Conservation (phyloP, 805 yeast genomes). For the Candida peoriensis region DNA sequence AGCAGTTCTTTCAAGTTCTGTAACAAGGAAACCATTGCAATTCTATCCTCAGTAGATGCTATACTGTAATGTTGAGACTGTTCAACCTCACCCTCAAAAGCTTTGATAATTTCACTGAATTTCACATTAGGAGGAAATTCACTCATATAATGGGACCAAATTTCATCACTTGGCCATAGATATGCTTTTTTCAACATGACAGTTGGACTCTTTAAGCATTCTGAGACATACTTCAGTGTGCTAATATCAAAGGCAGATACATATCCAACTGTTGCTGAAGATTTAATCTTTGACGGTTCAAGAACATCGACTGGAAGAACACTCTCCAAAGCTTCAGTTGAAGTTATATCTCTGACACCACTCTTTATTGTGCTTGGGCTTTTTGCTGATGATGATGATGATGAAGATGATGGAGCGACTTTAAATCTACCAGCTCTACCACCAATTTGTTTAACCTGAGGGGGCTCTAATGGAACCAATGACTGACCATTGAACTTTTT, state of each 20-base stretch:
- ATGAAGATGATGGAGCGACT: conserved; percentile 26
- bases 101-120: conserved; percentile 40
- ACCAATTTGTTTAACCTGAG: conserved; percentile 85
- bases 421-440: conserved; percentile 92
- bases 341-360: too few species aligned
- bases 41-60: conserved; percentile 34
- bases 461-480: conserved; percentile 43
- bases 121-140: conserved; percentile 49
- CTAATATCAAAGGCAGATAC: conserved; percentile 47
- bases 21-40: conserved; percentile 33
- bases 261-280: conserved; percentile 36
- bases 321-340: too few species aligned
- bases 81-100: conserved; percentile 37
- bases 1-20: conserved; percentile 37
- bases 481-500: conserved; percentile 66
- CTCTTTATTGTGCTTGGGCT: too few species aligned
- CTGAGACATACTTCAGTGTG: conserved; percentile 41
- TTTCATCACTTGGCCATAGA: conserved; percentile 73
- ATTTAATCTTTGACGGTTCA: conserved; percentile 10
- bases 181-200: conserved; percentile 53
- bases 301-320: background rate
- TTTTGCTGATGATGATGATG: background rate
- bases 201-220: conserved; percentile 47
- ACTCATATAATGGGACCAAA: conserved; percentile 64
- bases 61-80: conserved; percentile 29